phyloP scores from a whole-genome alignment of 352 stramenopile genomes.

The Phytophthora foliorum region DNA sequence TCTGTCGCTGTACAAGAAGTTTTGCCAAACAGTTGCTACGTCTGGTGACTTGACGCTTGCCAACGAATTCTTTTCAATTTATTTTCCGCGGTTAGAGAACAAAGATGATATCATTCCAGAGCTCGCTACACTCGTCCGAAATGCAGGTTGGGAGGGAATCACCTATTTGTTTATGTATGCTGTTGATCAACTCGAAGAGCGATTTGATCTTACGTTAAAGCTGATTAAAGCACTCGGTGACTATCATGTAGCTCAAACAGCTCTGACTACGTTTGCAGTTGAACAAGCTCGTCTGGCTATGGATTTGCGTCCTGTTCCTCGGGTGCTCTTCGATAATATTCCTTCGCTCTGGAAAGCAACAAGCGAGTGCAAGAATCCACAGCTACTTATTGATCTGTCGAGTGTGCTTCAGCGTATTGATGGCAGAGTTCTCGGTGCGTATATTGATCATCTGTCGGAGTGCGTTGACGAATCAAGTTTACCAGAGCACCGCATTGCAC shows the following conservation, averaged over 20 bases:
- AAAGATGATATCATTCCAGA: constrained; percentile 9
- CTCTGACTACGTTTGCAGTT: constrained; percentile 1
- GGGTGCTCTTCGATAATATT: too few relatives aligned
- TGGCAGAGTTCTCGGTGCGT: too few relatives aligned
- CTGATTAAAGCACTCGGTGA: neutral
- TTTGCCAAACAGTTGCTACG: constrained; percentile 1
- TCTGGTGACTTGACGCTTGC: neutral
- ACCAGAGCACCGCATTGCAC: neutral
- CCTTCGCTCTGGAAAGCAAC: too few relatives aligned
- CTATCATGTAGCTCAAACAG: neutral
- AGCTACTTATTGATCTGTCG: neutral
- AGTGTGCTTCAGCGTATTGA: constrained; percentile 9
- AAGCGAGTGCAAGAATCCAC: neutral
- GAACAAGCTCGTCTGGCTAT: neutral
- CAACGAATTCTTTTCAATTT: constrained; percentile 13
- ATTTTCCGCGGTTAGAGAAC: constrained; percentile 6
- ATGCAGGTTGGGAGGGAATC: too few relatives aligned
- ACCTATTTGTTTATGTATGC: too few relatives aligned
- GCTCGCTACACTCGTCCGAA: constrained; percentile 1
- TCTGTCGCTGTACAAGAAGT: constrained; percentile 2
- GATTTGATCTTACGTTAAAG: neutral
- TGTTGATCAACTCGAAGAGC: neutral
- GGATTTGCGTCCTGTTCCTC: neutral
- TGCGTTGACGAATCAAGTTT: neutral
- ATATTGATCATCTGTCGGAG: constrained; percentile 5